These are phyloP conservation scores for Syzygium aqueum DNA, from an alignment of 345 rosid genomes.

Conservation along the genomic window DNA sequence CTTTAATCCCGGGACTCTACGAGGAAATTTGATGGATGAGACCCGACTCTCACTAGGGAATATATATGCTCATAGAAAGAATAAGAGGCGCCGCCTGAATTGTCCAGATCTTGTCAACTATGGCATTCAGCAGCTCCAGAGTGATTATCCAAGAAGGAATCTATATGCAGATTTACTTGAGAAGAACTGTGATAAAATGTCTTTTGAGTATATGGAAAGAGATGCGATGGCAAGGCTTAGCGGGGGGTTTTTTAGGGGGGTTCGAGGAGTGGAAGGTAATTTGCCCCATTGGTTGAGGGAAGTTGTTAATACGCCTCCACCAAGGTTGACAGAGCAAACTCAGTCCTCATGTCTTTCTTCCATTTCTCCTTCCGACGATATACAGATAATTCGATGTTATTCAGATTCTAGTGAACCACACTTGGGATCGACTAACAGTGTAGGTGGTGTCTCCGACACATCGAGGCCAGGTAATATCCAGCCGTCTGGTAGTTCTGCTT, in stretches of 20 bases:
- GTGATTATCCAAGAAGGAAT: neutral
- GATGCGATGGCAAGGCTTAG: neutral
- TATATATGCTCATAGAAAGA: slow-evolving; percentile 11
- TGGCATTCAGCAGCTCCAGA: slow-evolving; percentile 4
- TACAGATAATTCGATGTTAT: neutral
- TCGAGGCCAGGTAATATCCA: neutral
- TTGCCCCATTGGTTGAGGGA: slow-evolving; percentile 39
- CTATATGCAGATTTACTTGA: neutral
- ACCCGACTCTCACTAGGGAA: slow-evolving; percentile 29
- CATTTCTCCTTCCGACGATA: neutral
- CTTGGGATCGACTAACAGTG: neutral
- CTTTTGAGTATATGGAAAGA: neutral
- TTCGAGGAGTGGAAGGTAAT: slow-evolving; percentile 3
- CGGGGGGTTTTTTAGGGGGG: neutral
- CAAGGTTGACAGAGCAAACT: slow-evolving; percentile 6
- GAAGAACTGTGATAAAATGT: neutral
- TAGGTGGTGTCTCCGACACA: neutral
- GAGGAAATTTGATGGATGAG: slow-evolving; percentile 16
- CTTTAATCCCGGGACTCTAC: neutral
- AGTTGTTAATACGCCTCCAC: slow-evolving; percentile 17
- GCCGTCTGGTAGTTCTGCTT: neutral
- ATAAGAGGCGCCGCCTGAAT: neutral
- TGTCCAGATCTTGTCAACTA: neutral
- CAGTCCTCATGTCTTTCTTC: slow-evolving; percentile 2
- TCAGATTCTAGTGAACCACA: neutral